A percentile compares a stretch with the other conserved stretches of the same genome.
phyloP scores from a whole-genome alignment of 805 yeast genomes.

The Jamesozyma hellenica region DNA sequence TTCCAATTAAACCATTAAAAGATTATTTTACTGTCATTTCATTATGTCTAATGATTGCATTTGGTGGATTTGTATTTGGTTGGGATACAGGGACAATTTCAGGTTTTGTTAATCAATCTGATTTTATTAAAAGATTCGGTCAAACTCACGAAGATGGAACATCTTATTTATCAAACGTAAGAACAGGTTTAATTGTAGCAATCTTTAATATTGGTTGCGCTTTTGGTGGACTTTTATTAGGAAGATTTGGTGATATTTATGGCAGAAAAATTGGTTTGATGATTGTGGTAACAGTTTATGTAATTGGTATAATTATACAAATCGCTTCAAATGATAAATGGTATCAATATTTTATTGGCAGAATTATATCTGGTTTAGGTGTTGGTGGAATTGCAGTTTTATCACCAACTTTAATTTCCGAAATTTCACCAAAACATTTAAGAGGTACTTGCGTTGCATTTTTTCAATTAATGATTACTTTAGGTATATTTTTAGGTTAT shows the following conservation, averaged over 20 bases:
- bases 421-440: conserved; percentile 1
- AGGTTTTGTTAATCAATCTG: conserved; percentile 1
- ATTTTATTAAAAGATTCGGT: conserved; percentile 1
- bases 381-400: conserved; percentile 2
- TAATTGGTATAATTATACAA: not conserved
- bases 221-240: not conserved
- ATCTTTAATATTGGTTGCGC: conserved; percentile 1
- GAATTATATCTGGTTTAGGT: conserved; percentile 1
- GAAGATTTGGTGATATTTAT: conserved; percentile 1
- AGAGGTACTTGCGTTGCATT: conserved; percentile 1
- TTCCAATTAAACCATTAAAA: not conserved
- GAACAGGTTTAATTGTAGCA: not conserved
- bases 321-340: not conserved
- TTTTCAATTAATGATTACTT: conserved; percentile 1
- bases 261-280: conserved; percentile 1
- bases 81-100: conserved; percentile 1
- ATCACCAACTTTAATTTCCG: conserved; percentile 1
- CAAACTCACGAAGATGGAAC: not conserved
- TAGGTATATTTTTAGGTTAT: conserved; percentile 1
- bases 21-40: not conserved
- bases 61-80: conserved; percentile 1
- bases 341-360: conserved; percentile 1
- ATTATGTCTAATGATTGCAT: conserved; percentile 1
- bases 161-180: not conserved
- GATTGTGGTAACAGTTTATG: not conserved